phyloP scores from a whole-genome alignment of 1,139 yeast species.

The Scheffersomyces parashehatae region DNA sequence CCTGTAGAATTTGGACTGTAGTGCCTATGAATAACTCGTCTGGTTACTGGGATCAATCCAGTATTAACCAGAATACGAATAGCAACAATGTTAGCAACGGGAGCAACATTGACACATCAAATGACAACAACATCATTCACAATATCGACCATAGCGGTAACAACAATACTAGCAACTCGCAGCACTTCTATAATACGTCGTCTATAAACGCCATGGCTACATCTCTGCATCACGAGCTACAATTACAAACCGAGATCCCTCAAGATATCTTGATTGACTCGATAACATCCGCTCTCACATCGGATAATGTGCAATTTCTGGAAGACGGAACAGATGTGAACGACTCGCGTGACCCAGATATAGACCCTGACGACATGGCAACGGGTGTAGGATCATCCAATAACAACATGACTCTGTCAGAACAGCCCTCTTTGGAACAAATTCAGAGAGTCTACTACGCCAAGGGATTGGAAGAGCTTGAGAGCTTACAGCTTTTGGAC shows the following conservation, averaged over 20 bases:
- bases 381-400: neutral
- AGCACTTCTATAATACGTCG: conserved; percentile 1
- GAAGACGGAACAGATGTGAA: neutral
- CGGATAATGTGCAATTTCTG: neutral
- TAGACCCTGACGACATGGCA: neutral
- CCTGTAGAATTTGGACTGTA: no score
- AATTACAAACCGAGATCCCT: conserved; percentile 34
- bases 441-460: conserved; percentile 42
- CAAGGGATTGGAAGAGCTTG: conserved; percentile 57
- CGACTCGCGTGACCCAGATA: neutral
- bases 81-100: neutral
- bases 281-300: conserved; percentile 22
- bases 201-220: conserved; percentile 5
- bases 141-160: neutral
- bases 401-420: conserved; percentile 4
- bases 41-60: conserved; percentile 29
- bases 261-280: conserved; percentile 38
- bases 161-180: neutral
- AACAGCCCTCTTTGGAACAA: conserved; percentile 24
- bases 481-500: conserved; percentile 61
- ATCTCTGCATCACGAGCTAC: conserved; percentile 28
- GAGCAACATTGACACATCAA: neutral
- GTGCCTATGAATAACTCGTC: conserved; percentile 23
- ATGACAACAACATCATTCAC: neutral
- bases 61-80: conserved; percentile 1